Evolutionary conservation across 83 land plant species (phyloP).

Genomic region (Larix sibirica): DNA sequence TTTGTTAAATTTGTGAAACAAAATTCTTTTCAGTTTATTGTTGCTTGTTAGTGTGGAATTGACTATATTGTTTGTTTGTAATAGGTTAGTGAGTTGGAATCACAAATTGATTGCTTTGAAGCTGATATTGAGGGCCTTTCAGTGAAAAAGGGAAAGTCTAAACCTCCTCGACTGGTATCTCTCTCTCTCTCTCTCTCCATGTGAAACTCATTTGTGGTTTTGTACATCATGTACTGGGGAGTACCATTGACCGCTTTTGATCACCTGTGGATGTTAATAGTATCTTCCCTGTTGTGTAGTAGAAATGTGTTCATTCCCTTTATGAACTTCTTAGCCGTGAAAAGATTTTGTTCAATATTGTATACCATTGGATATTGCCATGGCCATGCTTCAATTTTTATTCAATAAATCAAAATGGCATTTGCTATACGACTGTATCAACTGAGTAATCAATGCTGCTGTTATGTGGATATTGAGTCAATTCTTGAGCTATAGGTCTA

Average conservation of each 20-base stretch:
- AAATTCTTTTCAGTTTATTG: neutral
- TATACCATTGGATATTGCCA: no score
- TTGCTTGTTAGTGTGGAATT: neutral
- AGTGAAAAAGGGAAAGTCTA: constrained; percentile 90
- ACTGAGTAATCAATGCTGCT: no score
- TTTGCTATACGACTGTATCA: no score
- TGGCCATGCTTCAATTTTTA: no score
- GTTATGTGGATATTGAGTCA: no score
- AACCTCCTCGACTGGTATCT: constrained; percentile 88
- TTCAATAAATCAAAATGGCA: no score
- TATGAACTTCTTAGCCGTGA: no score
- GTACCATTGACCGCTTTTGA: neutral
- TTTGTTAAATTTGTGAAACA: neutral
- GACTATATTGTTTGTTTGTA: constrained; percentile 9
- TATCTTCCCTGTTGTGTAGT: no score
- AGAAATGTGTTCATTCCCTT: no score
- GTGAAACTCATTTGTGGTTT: neutral
- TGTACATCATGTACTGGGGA: neutral
- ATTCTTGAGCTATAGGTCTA: no score
- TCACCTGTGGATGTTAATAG: no score
- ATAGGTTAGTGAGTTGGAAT: constrained; percentile 89
- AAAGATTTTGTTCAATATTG: no score
- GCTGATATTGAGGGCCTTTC: constrained; percentile 90
- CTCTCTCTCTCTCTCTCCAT: neutral
- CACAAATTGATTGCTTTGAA: constrained; percentile 88